A percentile compares a stretch with the other conserved stretches of the same genome.
Conservation (phyloP, 176 grass and related monocot genomes). For the Oryza coarctata region DNA sequence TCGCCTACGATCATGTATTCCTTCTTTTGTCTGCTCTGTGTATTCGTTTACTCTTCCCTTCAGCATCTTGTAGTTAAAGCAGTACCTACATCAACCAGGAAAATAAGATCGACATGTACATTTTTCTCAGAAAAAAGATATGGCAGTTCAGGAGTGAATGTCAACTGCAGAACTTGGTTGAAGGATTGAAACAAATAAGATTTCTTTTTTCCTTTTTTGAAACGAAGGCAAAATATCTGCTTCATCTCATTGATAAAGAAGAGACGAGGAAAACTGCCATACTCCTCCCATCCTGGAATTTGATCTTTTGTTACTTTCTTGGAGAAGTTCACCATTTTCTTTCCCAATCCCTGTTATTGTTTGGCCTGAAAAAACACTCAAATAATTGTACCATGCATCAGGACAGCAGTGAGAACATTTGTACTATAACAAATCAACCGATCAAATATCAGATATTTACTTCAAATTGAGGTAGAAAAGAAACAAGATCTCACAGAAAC, state of each 20-base stretch:
- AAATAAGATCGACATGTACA: background rate
- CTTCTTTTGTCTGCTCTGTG: constrained; percentile 42
- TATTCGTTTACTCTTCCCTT: constrained; percentile 58
- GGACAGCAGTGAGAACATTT: background rate
- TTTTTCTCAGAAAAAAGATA: background rate
- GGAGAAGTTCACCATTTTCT: constrained; percentile 46
- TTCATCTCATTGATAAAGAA: background rate
- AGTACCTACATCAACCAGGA: constrained; percentile 36
- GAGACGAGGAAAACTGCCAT: background rate
- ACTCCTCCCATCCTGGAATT: constrained; percentile 44
- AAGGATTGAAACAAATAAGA: background rate
- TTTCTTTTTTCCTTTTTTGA: background rate
- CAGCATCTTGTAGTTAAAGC: constrained; percentile 57
- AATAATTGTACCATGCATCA: background rate
- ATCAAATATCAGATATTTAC: constrained; percentile 3
- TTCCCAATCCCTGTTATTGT: background rate
- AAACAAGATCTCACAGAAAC: background rate
- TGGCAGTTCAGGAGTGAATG: background rate
- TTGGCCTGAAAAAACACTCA: background rate
- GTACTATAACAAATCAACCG: background rate
- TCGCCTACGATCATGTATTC: constrained; percentile 4
- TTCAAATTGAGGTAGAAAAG: background rate
- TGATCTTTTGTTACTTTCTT: constrained; percentile 35
- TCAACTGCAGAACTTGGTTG: background rate
- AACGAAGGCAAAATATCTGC: background rate